These are phyloP conservation scores for Tylopilus sp. DNA, from an alignment of 768 basidiomycete genomes.

Conservation along the genomic window DNA sequence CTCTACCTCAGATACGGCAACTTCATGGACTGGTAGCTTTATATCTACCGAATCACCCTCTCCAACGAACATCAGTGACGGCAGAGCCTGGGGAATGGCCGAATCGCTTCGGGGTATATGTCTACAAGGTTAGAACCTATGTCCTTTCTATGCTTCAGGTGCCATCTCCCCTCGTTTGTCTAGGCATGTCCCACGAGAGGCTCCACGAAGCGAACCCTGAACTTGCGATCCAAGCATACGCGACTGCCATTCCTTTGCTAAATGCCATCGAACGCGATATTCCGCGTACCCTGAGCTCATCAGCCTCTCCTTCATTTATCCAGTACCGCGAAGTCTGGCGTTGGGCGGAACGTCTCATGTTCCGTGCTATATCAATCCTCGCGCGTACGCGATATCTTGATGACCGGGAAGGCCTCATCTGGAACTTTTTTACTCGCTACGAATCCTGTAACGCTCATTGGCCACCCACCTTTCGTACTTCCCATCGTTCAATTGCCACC, in stretches of 20 bases:
- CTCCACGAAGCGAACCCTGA: constrained; percentile 46
- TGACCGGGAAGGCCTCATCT: constrained; percentile 43
- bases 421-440: constrained; percentile 64
- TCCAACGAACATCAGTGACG: constrained; percentile 59
- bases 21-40: constrained; percentile 51
- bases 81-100: constrained; percentile 65
- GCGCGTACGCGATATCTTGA: constrained; percentile 42
- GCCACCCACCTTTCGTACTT: constrained; percentile 76
- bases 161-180: not conserved
- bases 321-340: constrained; percentile 82
- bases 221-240: constrained; percentile 56
- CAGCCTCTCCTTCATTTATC: constrained; percentile 44
- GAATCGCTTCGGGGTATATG: constrained; percentile 77
- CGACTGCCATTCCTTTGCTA: constrained; percentile 53
- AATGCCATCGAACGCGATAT: constrained; percentile 46
- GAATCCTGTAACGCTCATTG: constrained; percentile 60
- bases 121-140: constrained; percentile 57
- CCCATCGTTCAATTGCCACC: constrained; percentile 67
- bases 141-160: not conserved
- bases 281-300: constrained; percentile 29
- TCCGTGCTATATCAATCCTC: constrained; percentile 70
- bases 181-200: constrained; percentile 77
- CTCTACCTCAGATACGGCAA: constrained; percentile 37
- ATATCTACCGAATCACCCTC: constrained; percentile 39
- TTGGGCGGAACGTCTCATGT: constrained; percentile 80